Evolutionary conservation across 2,329 filamentous ascomycete genomes (phyloP).

Genomic region (Aspergillus pseudotamarii): DNA sequence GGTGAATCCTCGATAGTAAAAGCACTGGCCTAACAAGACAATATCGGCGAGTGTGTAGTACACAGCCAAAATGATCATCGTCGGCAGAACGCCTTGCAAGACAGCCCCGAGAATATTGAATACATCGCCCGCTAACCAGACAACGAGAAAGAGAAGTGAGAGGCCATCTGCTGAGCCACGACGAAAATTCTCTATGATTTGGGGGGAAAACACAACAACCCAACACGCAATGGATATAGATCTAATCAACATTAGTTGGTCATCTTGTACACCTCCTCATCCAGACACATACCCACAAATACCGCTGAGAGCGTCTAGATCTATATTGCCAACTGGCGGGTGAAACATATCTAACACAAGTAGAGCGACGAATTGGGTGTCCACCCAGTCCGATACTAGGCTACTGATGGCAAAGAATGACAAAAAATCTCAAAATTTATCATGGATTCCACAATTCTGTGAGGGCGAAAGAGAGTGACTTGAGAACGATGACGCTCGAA

Average conservation of each 20-base stretch:
- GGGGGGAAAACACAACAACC: conserved; percentile 96
- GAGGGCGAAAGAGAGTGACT: not conserved
- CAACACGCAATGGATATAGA: conserved; percentile 97
- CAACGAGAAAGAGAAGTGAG: conserved; percentile 85
- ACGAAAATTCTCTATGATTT: conserved; percentile 94
- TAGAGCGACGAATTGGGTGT: conserved; percentile 9
- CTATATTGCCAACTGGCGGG: conserved; percentile 60
- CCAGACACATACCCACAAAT: conserved; percentile 71
- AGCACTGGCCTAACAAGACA: conserved; percentile 84
- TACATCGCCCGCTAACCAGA: conserved; percentile 92
- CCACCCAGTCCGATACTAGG: conserved; percentile 2
- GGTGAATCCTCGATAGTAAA: conserved; percentile 88
- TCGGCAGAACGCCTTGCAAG: conserved; percentile 86
- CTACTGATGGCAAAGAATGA: not conserved
- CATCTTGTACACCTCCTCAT: conserved; percentile 4
- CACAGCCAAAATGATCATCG: conserved; percentile 92
- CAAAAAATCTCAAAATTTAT: not conserved
- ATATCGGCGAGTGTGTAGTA: conserved; percentile 94
- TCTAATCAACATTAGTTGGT: conserved; percentile 45
- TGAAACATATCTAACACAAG: conserved; percentile 37
- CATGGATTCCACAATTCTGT: not conserved
- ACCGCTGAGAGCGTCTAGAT: conserved; percentile 87
- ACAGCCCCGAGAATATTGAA: conserved; percentile 96
- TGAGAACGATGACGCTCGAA: conserved; percentile 13
- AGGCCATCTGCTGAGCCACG: conserved; percentile 83